These are phyloP conservation scores for Escovopsis sp. DNA, from an alignment of 2,329 filamentous ascomycete genomes.

Conservation along the genomic window DNA sequence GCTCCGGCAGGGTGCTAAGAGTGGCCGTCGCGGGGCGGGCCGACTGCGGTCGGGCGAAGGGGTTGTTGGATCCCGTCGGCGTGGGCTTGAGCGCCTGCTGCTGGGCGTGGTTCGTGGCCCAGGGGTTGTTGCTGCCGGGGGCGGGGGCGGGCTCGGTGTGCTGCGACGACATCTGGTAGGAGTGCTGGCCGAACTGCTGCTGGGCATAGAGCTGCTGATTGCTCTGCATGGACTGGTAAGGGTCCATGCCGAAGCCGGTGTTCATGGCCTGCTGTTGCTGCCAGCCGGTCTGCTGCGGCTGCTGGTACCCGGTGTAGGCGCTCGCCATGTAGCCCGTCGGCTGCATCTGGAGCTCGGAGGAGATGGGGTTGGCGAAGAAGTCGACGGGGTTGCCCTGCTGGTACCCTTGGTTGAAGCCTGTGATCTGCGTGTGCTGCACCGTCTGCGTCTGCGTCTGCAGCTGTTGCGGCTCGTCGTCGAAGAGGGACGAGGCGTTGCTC, in stretches of 20 bases:
- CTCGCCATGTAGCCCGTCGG: conserved; percentile 56
- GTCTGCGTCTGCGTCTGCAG: conserved; percentile 32
- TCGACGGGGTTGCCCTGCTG: conserved; percentile 94
- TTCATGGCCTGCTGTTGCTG: conserved; percentile 29
- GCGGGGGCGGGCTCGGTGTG: conserved; percentile 48
- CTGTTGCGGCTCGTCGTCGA: conserved; percentile 55
- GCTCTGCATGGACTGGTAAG: conserved; percentile 33
- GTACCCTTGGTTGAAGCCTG: conserved; percentile 91
- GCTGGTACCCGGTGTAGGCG: conserved; percentile 37
- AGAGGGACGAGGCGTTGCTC: conserved; percentile 71
- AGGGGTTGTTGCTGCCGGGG: conserved; percentile 86
- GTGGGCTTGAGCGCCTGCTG: conserved; percentile 56
- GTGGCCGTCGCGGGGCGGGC: conserved; percentile 45
- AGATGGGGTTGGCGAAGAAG: conserved; percentile 92
- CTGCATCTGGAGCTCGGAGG: conserved; percentile 60
- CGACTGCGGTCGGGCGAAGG: conserved; percentile 60
- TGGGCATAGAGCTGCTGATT: conserved; percentile 21
- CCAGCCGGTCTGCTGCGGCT: conserved; percentile 32
- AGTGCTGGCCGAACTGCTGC: conserved; percentile 22
- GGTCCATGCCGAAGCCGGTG: conserved; percentile 52
- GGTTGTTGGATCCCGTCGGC: conserved; percentile 93
- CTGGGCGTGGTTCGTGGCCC: conserved; percentile 50
- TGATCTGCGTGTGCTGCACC: conserved; percentile 69
- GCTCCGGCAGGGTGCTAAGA: conserved; percentile 64
- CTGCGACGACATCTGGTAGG: conserved; percentile 18